These are phyloP conservation scores for Paramecium pentaurelia DNA, from an alignment of 73 alveolate genomes.

Conservation along the genomic window DNA sequence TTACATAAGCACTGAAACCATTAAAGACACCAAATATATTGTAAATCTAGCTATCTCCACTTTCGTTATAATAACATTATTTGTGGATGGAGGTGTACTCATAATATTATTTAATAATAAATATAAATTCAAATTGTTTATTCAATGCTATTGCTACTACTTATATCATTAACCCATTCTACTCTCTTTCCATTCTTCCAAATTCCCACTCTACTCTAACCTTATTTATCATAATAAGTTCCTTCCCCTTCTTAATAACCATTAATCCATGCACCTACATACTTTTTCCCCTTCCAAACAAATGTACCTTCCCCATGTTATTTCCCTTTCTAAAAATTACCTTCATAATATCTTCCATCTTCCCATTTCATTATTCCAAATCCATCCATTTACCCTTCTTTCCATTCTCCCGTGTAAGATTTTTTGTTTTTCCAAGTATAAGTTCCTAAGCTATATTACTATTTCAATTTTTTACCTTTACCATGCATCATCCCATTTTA, in stretches of 20 bases:
- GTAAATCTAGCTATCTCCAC: background rate
- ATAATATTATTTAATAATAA: background rate
- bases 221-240: background rate
- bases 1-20: conserved; percentile 22
- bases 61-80: background rate
- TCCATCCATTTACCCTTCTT: conserved; percentile 73
- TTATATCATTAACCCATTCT: background rate
- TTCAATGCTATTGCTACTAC: background rate
- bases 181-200: conserved; percentile 54
- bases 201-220: conserved; percentile 10
- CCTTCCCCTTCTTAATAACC: conserved; percentile 79
- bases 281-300: conserved; percentile 73
- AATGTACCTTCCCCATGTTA: conserved; percentile 67
- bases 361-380: conserved; percentile 71
- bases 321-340: conserved; percentile 63
- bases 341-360: conserved; percentile 71
- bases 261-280: conserved; percentile 78
- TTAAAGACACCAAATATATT: background rate
- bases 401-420: conserved; percentile 67
- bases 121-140: background rate
- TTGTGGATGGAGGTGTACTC: background rate
- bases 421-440: conserved; percentile 67
- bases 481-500: conserved; percentile 69
- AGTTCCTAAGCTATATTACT: conserved; percentile 53
- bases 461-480: conserved; percentile 60